A percentile compares a stretch with the other conserved stretches of the same genome.
Evolutionary conservation across 2,329 filamentous ascomycete species (phyloP).

Genomic region (Talaromyces verruculosus): DNA sequence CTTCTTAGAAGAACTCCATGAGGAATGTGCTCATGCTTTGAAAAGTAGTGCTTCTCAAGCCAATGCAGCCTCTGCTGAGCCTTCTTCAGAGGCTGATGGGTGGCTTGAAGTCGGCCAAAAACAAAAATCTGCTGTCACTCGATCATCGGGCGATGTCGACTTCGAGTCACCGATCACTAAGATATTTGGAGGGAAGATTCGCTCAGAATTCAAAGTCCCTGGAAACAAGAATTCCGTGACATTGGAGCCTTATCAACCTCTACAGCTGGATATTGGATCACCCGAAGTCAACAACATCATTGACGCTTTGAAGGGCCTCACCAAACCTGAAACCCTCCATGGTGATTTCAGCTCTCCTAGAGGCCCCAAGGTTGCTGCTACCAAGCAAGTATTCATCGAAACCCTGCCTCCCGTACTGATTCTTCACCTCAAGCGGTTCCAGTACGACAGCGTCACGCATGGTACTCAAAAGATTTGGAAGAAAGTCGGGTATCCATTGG

Average conservation of each 20-base stretch:
- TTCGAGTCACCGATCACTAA: slow-evolving; percentile 82
- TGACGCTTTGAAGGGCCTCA: slow-evolving; percentile 83
- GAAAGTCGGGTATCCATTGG: slow-evolving; percentile 90
- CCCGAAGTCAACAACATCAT: slow-evolving; percentile 85
- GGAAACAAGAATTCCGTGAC: slow-evolving; percentile 90
- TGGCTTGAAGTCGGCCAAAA: slow-evolving; percentile 95
- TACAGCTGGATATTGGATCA: slow-evolving; percentile 91
- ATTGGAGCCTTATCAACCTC: slow-evolving; percentile 85
- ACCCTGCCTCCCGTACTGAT: slow-evolving; percentile 87
- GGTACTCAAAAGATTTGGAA: slow-evolving; percentile 99
- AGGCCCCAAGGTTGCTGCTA: slow-evolving; percentile 73
- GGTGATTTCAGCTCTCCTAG: slow-evolving; percentile 79
- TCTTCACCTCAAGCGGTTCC: slow-evolving; percentile 93
- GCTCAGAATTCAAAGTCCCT: slow-evolving; percentile 83
- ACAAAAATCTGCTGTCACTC: slow-evolving; percentile 81
- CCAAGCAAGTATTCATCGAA: slow-evolving; percentile 94
- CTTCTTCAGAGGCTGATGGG: slow-evolving; percentile 54
- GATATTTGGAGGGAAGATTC: slow-evolving; percentile 88
- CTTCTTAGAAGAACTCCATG: slow-evolving; percentile 85
- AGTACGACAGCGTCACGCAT: slow-evolving; percentile 78
- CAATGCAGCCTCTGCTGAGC: slow-evolving; percentile 46
- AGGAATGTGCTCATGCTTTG: slow-evolving; percentile 83
- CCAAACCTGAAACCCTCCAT: slow-evolving; percentile 78
- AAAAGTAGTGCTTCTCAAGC: slow-evolving; percentile 53
- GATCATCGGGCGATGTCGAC: slow-evolving; percentile 73